Percentiles rank a stretch among this genome's conserved stretches.
Evolutionary conservation across 805 yeast genomes (phyloP).

Genomic region (Ogataea pilisensis): DNA sequence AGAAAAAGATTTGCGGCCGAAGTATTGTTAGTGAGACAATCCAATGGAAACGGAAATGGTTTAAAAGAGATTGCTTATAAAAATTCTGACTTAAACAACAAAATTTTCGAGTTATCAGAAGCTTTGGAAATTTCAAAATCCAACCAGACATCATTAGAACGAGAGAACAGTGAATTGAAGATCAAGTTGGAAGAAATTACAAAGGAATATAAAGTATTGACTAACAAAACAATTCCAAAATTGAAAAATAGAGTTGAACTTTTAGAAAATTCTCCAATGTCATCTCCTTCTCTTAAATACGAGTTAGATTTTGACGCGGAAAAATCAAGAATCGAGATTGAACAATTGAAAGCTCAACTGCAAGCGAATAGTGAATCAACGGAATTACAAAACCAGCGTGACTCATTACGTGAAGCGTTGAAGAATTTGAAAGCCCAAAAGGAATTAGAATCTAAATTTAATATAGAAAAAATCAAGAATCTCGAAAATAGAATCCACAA

Average conservation of each 20-base stretch:
- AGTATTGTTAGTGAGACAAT: slow-evolving; percentile 52
- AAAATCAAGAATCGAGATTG: slow-evolving; percentile 28
- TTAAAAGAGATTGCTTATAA: slow-evolving; percentile 53
- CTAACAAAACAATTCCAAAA: slow-evolving; percentile 41
- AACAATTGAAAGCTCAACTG: slow-evolving; percentile 32
- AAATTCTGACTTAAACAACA: slow-evolving; percentile 47
- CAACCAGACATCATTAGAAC: slow-evolving; percentile 37
- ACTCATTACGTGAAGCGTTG: slow-evolving; percentile 29
- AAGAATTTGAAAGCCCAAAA: slow-evolving; percentile 25
- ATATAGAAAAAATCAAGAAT: slow-evolving; percentile 22
- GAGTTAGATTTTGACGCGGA: slow-evolving; percentile 24
- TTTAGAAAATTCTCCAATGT: slow-evolving; percentile 20
- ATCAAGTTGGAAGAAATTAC: slow-evolving; percentile 37
- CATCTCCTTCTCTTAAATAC: slow-evolving; percentile 3
- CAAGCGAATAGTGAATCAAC: slow-evolving; percentile 12
- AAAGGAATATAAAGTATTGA: slow-evolving; percentile 39
- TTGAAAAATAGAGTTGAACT: slow-evolving; percentile 40
- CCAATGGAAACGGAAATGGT: slow-evolving; percentile 46
- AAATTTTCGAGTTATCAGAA: slow-evolving; percentile 46
- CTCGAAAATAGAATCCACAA: slow-evolving; percentile 22
- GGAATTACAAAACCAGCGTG: slow-evolving; percentile 27
- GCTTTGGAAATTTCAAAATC: slow-evolving; percentile 42
- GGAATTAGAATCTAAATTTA: slow-evolving; percentile 23
- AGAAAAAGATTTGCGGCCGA: slow-evolving; percentile 65
- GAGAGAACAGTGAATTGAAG: slow-evolving; percentile 35